A percentile compares a stretch with the other conserved stretches of the same genome.
Conservation (phyloP, 2,329 filamentous ascomycete genomes). For the Claviceps citrina region DNA sequence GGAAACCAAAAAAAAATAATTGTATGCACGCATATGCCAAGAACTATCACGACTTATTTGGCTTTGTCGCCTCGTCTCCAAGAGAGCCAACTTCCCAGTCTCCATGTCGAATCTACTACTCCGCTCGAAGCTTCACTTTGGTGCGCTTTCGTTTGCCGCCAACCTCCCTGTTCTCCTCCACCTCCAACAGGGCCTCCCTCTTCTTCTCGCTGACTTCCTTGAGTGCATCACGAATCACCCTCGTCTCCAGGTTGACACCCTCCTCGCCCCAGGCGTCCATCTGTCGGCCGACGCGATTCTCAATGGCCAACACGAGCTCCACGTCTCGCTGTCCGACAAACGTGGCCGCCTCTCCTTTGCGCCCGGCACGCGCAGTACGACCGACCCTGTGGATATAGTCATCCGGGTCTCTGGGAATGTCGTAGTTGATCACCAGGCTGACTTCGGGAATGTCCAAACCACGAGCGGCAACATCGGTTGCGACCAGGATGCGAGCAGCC, state of each 20-base stretch:
- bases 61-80: too few species aligned
- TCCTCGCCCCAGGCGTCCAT: slow-evolving; percentile 81
- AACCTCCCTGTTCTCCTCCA: slow-evolving; percentile 84
- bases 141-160: slow-evolving; percentile 62
- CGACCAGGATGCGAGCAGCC: slow-evolving; percentile 78
- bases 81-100: too few species aligned
- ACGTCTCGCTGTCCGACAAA: slow-evolving; percentile 90
- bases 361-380: slow-evolving; percentile 82
- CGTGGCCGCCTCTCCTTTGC: slow-evolving; percentile 67
- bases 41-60: too few species aligned
- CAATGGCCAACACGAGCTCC: slow-evolving; percentile 77
- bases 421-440: slow-evolving; percentile 82
- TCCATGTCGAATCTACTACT: too few species aligned
- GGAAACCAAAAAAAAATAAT: too few species aligned
- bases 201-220: slow-evolving; percentile 94
- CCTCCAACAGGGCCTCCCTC: slow-evolving; percentile 74
- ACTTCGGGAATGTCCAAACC: slow-evolving; percentile 94
- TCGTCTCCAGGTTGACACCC: slow-evolving; percentile 82
- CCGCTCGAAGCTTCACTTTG: slow-evolving; percentile 38
- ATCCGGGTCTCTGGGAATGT: slow-evolving; percentile 87
- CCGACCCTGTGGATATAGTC: slow-evolving; percentile 96
- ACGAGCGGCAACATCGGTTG: slow-evolving; percentile 85
- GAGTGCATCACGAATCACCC: slow-evolving; percentile 70
- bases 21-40: too few species aligned
- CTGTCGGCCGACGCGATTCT: slow-evolving; percentile 60